Evolutionary conservation across 1,284 basidiomycete species (phyloP).

Genomic region (Trametes hirsuta): DNA sequence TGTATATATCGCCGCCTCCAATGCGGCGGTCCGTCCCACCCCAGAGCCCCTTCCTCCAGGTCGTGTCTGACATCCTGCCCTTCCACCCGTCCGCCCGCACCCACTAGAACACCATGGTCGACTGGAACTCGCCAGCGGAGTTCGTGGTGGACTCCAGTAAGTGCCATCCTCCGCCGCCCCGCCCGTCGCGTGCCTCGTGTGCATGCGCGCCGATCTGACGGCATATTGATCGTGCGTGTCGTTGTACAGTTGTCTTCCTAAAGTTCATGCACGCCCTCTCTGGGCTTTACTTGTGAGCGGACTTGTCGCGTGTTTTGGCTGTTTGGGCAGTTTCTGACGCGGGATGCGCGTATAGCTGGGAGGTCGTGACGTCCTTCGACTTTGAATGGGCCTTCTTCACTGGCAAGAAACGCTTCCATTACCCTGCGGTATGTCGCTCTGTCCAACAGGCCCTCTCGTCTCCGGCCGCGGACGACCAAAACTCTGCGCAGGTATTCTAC

Average conservation of each 20-base stretch:
- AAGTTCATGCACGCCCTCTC: slow-evolving; percentile 70
- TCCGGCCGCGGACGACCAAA: not conserved
- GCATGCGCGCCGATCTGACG: not conserved
- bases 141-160: slow-evolving; percentile 52
- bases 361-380: slow-evolving; percentile 61
- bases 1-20: slow-evolving; percentile 9
- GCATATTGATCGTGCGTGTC: slow-evolving; percentile 10
- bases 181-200: too few relatives aligned
- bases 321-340: slow-evolving; percentile 8
- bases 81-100: slow-evolving; percentile 8
- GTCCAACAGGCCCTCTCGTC: not conserved
- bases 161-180: slow-evolving; percentile 23
- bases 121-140: slow-evolving; percentile 54
- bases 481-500: slow-evolving; percentile 61
- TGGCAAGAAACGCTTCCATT: slow-evolving; percentile 60
- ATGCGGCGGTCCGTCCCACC: not conserved
- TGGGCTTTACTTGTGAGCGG: slow-evolving; percentile 63
- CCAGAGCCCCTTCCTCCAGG: slow-evolving; percentile 13
- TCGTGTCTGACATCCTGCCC: slow-evolving; percentile 16
- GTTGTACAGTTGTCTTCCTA: slow-evolving; percentile 53
- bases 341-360: slow-evolving; percentile 33
- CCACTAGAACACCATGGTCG: slow-evolving; percentile 25
- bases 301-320: not conserved
- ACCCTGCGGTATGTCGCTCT: slow-evolving; percentile 35
- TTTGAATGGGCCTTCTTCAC: slow-evolving; percentile 72